Evolutionary conservation across 2,329 filamentous ascomycete species (phyloP).

Genomic region (Hypoxylon sp.): DNA sequence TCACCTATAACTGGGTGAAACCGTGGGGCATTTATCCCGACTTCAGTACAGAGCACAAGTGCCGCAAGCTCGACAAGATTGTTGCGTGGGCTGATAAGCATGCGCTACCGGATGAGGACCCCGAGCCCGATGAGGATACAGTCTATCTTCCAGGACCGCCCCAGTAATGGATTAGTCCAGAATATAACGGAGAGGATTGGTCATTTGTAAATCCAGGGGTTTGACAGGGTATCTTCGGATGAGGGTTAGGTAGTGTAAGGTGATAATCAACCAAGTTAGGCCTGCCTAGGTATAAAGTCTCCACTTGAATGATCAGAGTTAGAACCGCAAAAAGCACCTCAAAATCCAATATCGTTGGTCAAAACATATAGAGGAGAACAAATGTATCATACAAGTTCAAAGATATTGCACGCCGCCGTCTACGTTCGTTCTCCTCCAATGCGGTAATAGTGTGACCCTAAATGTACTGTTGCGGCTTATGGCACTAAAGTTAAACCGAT

Average conservation of each 20-base stretch:
- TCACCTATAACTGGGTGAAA: conserved; percentile 30
- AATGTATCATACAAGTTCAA: not conserved
- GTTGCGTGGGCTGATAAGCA: conserved; percentile 27
- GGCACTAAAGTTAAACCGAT: too few relatives aligned
- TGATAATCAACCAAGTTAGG: not conserved
- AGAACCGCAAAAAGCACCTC: not conserved
- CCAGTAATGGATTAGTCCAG: not conserved
- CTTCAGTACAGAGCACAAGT: conserved; percentile 22
- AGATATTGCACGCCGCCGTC: too few relatives aligned
- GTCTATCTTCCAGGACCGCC: conserved; percentile 25
- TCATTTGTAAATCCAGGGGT: not conserved
- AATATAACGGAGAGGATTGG: not conserved
- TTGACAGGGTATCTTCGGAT: not conserved
- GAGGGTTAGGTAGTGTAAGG: not conserved
- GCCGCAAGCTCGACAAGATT: conserved; percentile 28
- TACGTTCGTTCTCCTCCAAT: too few relatives aligned
- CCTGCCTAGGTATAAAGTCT: not conserved
- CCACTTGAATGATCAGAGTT: too few relatives aligned
- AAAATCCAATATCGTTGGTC: too few relatives aligned
- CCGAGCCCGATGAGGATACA: conserved; percentile 23
- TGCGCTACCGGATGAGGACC: conserved; percentile 17
- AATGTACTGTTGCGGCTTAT: too few relatives aligned
- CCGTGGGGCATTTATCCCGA: conserved; percentile 28
- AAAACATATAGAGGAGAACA: too few relatives aligned
- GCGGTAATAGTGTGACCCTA: too few relatives aligned